A percentile compares a stretch with the other conserved stretches of the same genome.
phyloP scores from a whole-genome alignment of 2,329 filamentous ascomycete genomes.

The Tolypocladium pustulatum region DNA sequence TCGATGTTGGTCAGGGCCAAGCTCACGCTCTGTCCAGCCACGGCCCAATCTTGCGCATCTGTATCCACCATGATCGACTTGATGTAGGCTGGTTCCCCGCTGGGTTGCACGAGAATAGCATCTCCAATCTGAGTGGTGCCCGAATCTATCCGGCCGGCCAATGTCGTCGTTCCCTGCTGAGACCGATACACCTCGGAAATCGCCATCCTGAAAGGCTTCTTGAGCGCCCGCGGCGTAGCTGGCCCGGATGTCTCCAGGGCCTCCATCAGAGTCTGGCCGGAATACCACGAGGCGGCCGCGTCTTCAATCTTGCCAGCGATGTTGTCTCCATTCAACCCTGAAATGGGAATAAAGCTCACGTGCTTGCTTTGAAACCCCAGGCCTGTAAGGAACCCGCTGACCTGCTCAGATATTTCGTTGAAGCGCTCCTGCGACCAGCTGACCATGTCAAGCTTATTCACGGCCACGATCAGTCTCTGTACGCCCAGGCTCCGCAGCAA shows the following conservation, averaged over 20 bases:
- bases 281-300: constrained; percentile 64
- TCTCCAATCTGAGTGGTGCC: constrained; percentile 82
- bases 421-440: constrained; percentile 77
- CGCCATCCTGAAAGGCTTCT: constrained; percentile 74
- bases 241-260: constrained; percentile 79
- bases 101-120: constrained; percentile 66
- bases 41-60: constrained; percentile 71
- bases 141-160: constrained; percentile 77
- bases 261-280: constrained; percentile 66
- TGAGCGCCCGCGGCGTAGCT: constrained; percentile 51
- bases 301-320: constrained; percentile 52
- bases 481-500: constrained; percentile 86
- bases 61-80: constrained; percentile 73
- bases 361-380: constrained; percentile 77
- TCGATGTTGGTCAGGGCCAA: constrained; percentile 83
- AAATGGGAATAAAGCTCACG: constrained; percentile 79
- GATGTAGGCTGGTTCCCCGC: constrained; percentile 68
- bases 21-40: constrained; percentile 80
- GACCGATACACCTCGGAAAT: constrained; percentile 82
- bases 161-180: constrained; percentile 68
- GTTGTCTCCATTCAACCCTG: constrained; percentile 82
- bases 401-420: constrained; percentile 73
- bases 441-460: constrained; percentile 91
- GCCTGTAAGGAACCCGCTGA: constrained; percentile 69
- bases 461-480: constrained; percentile 74